Evolutionary conservation across 23 red algal species (phyloP).

Genomic region (Chondrus crispus): DNA sequence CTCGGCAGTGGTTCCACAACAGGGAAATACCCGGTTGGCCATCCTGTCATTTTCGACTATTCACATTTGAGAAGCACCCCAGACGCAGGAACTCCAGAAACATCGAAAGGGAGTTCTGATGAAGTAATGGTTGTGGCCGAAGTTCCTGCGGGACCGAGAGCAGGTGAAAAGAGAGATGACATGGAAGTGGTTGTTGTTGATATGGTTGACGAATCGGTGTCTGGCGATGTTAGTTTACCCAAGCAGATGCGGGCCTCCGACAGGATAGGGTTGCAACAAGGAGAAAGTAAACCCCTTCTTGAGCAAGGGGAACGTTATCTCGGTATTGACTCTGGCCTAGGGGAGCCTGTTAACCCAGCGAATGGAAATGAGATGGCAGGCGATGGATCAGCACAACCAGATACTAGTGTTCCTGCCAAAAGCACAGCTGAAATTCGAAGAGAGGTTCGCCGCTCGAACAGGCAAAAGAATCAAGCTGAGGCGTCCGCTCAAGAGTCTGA

Average conservation of each 20-base stretch:
- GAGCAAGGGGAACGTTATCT: too few relatives aligned
- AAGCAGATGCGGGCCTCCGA: too few relatives aligned
- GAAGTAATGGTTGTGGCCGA: constrained; percentile 1
- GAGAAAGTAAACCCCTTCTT: too few relatives aligned
- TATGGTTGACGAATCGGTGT: neutral
- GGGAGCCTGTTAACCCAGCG: too few relatives aligned
- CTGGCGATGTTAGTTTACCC: too few relatives aligned
- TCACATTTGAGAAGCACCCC: neutral
- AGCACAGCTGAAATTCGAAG: too few relatives aligned
- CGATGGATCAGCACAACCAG: too few relatives aligned
- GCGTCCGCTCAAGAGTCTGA: neutral
- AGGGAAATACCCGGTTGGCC: constrained; percentile 1
- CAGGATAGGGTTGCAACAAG: too few relatives aligned
- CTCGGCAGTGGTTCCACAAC: too few relatives aligned
- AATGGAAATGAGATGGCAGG: too few relatives aligned
- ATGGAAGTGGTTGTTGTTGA: neutral
- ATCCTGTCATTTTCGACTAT: constrained; percentile 19
- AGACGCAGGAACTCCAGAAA: neutral
- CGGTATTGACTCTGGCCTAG: too few relatives aligned
- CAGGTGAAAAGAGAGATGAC: neutral
- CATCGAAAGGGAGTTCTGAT: neutral
- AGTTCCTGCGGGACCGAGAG: neutral
- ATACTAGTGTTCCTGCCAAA: too few relatives aligned
- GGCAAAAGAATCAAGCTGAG: neutral
- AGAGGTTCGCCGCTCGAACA: neutral